A percentile compares a stretch with the other conserved stretches of the same genome.
Conservation (phyloP, 2,329 filamentous ascomycete genomes). For the Xylaria sp. region DNA sequence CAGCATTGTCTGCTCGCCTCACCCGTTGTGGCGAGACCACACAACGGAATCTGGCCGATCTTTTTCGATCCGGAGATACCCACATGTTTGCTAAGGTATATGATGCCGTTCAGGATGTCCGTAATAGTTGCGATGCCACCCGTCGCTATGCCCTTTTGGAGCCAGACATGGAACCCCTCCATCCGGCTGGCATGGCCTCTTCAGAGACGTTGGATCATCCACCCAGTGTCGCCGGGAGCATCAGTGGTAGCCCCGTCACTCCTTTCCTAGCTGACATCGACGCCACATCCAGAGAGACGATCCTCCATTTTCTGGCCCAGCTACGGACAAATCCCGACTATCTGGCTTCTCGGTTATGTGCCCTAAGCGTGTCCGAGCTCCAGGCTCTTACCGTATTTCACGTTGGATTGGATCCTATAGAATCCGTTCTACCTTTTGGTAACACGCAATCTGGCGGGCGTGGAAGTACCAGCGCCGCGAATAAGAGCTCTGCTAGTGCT, state of each 20-base stretch:
- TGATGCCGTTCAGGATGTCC: constrained; percentile 81
- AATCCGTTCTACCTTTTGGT: constrained; percentile 75
- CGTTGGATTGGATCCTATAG: constrained; percentile 80
- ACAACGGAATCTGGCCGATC: constrained; percentile 79
- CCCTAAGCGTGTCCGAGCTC: constrained; percentile 79
- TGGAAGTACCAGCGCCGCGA: constrained; percentile 57
- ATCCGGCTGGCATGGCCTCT: constrained; percentile 60
- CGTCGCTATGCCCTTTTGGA: constrained; percentile 76
- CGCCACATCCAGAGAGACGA: constrained; percentile 75
- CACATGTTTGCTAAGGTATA: constrained; percentile 78
- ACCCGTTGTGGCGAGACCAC: constrained; percentile 79
- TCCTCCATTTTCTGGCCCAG: constrained; percentile 82
- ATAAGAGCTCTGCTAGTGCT: constrained; percentile 64
- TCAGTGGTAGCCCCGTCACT: constrained; percentile 51
- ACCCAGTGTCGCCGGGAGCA: constrained; percentile 53
- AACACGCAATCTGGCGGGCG: constrained; percentile 53
- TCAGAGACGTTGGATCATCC: constrained; percentile 62
- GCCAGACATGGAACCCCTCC: constrained; percentile 73
- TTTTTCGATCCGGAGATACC: constrained; percentile 82
- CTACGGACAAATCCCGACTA: constrained; percentile 89
- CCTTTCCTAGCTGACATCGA: constrained; percentile 80
- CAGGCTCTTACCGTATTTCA: constrained; percentile 81
- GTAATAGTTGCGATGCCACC: constrained; percentile 78
- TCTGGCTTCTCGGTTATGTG: constrained; percentile 81
- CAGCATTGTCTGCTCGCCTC: constrained; percentile 77